Base-by-base conservation (phyloP, 805 yeast genomes). In the Lachancea thermotolerans region DNA sequence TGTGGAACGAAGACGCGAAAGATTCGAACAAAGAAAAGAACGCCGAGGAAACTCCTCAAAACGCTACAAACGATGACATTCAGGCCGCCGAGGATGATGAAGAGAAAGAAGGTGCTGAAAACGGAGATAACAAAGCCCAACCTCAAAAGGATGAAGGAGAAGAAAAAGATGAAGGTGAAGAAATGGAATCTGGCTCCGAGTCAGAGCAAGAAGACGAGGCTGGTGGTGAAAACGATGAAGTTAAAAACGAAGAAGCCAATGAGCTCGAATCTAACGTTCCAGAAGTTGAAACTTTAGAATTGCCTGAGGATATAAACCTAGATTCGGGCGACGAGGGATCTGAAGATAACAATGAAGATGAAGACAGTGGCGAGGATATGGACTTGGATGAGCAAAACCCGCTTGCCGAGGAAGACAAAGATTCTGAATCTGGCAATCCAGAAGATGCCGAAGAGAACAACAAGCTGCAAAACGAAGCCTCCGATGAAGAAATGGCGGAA, bases 1-100 rank as follows among this genome's bases (percentile, higher is more conserved):
- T 88, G 96, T 91, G 98, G 96, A 93, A 91, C 58, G 97, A 90
- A 57, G 89, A 91, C 60, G 85, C 83, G 10, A 75, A 80, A 46
- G 88, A 82, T 12, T 78, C 78, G 51, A 74, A 77, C 16, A 85
- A 87, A 58, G 96, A 89, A 57, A 89, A 89, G 60, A 86, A 88
- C 36, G 74, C 90, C 8, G 95, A 89, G 25, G 70, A 76, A 46
- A 66, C 79, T 68, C 81, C 87, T 2, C 79, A 81, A 10, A 71
- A 75, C 47, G 66, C 78, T 2, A 68, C 73, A 35, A 66, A 78
- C 33, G 78, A 70, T 39, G 72, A 71, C 37, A 60, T 70, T 25
- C 62, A 67, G 47, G 72, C 72, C 9, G 59, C 61, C 14, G 71
- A 68, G 41, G 69, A 68, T 28, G 65, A 68, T 33, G 64, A 66